These are phyloP conservation scores for Magnusiomyces starmeri DNA, from an alignment of 1,139 yeast species.

Conservation along the genomic window DNA sequence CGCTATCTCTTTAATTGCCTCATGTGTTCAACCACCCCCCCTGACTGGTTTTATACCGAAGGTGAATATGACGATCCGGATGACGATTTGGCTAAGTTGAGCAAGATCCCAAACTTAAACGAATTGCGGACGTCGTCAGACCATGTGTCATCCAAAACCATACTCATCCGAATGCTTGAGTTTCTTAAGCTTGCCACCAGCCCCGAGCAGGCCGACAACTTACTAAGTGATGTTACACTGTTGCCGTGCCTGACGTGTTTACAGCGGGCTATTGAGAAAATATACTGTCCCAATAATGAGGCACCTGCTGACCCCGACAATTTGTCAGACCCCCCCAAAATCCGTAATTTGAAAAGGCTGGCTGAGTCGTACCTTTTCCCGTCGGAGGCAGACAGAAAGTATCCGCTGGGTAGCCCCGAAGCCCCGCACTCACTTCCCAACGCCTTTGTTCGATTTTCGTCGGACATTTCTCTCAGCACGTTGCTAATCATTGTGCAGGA, in stretches of 20 bases:
- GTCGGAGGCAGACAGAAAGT: neutral
- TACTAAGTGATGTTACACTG: neutral
- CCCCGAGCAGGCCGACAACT: neutral
- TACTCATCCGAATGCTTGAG: neutral
- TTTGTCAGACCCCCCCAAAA: neutral
- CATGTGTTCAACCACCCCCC: neutral
- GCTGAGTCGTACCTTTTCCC: slow-evolving; percentile 4
- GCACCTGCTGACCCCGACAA: neutral
- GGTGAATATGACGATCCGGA: neutral
- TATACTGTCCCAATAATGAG: neutral
- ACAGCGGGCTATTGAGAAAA: neutral
- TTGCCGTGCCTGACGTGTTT: neutral
- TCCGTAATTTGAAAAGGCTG: neutral
- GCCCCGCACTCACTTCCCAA: slow-evolving; percentile 4
- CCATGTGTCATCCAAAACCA: neutral
- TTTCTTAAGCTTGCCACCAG: slow-evolving; percentile 1
- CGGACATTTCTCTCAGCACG: neutral
- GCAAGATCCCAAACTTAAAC: neutral
- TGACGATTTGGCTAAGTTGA: neutral
- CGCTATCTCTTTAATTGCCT: slow-evolving; percentile 1
- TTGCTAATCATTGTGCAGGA: neutral
- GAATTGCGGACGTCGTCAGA: neutral
- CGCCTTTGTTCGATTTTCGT: slow-evolving; percentile 3
- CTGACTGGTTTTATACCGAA: neutral
- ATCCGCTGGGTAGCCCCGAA: neutral